Conservation (phyloP, 495 filamentous ascomycete genomes). For the Penicillium waksmanii region DNA sequence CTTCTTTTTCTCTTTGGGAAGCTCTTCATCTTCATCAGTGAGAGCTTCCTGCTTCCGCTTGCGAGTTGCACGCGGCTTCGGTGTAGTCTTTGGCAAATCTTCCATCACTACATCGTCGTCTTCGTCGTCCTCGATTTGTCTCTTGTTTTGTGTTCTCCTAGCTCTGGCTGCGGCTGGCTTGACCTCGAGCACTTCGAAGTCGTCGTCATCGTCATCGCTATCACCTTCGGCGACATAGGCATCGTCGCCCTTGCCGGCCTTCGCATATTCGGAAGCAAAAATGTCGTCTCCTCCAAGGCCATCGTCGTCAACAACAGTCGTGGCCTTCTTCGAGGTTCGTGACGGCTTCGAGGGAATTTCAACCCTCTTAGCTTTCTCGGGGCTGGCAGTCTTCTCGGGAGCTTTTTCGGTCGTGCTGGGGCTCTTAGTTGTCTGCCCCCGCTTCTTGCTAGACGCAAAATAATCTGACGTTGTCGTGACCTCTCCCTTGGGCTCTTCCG, state of each 20-base stretch:
- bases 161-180: slow-evolving; percentile 38
- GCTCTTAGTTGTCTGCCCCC: slow-evolving; percentile 38
- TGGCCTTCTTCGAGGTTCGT: slow-evolving; percentile 34
- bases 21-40: slow-evolving; percentile 46
- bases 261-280: slow-evolving; percentile 65
- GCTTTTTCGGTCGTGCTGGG: slow-evolving; percentile 16
- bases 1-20: slow-evolving; percentile 41
- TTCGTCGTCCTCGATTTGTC: slow-evolving; percentile 45
- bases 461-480: slow-evolving; percentile 62
- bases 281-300: slow-evolving; percentile 76
- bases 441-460: slow-evolving; percentile 63
- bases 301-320: slow-evolving; percentile 55
- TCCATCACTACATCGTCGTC: slow-evolving; percentile 55
- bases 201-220: slow-evolving; percentile 55
- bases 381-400: slow-evolving; percentile 23
- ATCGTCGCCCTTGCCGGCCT: slow-evolving; percentile 64
- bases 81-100: slow-evolving; percentile 46
- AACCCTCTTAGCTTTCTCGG: slow-evolving; percentile 36
- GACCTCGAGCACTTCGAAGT: slow-evolving; percentile 42
- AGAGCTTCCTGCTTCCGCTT: slow-evolving; percentile 64
- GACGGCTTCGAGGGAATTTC: slow-evolving; percentile 33
- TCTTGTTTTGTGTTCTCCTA: slow-evolving; percentile 48
- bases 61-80: slow-evolving; percentile 42
- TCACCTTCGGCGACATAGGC: slow-evolving; percentile 69
- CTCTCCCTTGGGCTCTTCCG: slow-evolving; percentile 51